phyloP scores from a whole-genome alignment of 2,329 filamentous ascomycete species.

The Cladosporium sp. region DNA sequence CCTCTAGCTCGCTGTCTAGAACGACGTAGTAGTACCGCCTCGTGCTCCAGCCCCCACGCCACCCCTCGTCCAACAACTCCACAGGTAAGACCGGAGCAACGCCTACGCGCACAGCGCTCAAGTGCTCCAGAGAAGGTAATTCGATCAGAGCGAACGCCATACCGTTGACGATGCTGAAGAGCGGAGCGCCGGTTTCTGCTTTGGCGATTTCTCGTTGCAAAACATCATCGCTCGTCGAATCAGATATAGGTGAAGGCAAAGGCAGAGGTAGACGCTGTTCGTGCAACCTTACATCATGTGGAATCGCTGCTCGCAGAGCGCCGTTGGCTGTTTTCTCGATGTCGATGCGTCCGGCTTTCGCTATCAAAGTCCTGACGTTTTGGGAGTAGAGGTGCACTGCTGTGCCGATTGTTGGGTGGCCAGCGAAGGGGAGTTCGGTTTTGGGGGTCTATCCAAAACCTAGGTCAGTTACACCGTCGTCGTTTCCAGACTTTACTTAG shows the following conservation, averaged over 20 bases:
- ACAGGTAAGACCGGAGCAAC: background rate
- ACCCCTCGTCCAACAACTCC: background rate
- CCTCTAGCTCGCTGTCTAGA: conserved; percentile 19
- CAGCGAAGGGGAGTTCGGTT: conserved; percentile 56
- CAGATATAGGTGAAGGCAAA: background rate
- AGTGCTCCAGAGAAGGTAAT: background rate
- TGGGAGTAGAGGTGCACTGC: conserved; percentile 34
- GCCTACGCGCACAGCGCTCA: background rate
- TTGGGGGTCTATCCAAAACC: too few species aligned
- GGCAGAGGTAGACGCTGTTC: conserved; percentile 16
- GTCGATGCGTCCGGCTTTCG: conserved; percentile 47
- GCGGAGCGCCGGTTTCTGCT: background rate
- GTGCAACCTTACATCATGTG: conserved; percentile 67
- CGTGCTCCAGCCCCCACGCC: background rate
- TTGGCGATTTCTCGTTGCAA: background rate
- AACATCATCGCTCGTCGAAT: background rate
- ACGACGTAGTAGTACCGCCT: conserved; percentile 1
- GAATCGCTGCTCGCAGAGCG: conserved; percentile 61
- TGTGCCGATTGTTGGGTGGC: conserved; percentile 59
- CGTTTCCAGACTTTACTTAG: too few species aligned
- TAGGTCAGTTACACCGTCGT: too few species aligned
- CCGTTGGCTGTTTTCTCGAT: conserved; percentile 33
- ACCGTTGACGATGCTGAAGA: conserved; percentile 6
- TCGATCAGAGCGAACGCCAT: background rate
- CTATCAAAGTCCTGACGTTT: background rate